Evolutionary conservation across 176 grass and related monocot species (phyloP).

Genomic region (Pharus latifolius): DNA sequence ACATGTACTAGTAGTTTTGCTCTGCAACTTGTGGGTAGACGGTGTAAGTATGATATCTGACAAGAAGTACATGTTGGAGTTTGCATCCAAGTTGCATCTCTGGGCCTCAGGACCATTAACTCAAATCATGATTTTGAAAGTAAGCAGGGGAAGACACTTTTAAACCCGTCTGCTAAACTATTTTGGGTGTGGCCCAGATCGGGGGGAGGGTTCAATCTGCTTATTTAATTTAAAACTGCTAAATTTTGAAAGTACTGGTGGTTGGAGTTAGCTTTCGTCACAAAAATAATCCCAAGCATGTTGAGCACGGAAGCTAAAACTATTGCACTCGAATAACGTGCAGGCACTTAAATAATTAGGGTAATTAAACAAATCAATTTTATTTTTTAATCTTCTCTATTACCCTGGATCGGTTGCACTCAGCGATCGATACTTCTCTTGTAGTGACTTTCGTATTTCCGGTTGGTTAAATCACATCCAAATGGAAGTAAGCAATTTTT

Average conservation of each 20-base stretch:
- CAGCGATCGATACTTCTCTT: background rate
- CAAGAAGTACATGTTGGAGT: background rate
- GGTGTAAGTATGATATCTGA: background rate
- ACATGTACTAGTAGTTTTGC: background rate
- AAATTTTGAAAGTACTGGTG: background rate
- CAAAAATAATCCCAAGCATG: background rate
- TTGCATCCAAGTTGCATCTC: background rate
- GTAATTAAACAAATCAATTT: background rate
- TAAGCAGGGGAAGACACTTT: background rate
- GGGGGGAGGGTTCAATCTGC: background rate
- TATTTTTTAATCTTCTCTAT: background rate
- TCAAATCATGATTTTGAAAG: slow-evolving; percentile 23
- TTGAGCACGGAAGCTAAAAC: background rate
- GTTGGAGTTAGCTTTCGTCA: slow-evolving; percentile 1
- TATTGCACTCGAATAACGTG: background rate
- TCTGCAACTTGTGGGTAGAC: background rate
- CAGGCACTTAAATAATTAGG: slow-evolving; percentile 3
- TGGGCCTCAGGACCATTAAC: background rate
- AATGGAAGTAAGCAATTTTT: background rate
- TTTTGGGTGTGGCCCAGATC: background rate
- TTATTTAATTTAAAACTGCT: background rate
- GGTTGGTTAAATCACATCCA: background rate
- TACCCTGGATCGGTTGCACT: background rate
- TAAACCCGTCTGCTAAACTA: background rate
- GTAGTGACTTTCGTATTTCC: background rate